Conservation (phyloP, 371 early-diverging fungal species). For the Saksenaea oblongispora region DNA sequence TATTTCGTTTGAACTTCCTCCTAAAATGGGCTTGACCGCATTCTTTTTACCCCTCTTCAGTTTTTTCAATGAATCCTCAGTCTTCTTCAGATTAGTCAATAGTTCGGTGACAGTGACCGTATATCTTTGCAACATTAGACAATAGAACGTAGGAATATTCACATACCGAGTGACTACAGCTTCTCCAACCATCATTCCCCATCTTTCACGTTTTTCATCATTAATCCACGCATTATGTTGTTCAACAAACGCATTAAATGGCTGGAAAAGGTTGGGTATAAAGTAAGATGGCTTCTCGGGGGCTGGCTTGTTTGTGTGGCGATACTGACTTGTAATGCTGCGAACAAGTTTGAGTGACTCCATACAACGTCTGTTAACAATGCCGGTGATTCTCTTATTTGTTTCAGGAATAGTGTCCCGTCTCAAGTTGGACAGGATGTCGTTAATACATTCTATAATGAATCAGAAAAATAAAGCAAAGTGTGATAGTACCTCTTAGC, state of each 20-base stretch:
- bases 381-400: constrained; percentile 42
- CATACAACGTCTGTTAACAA: constrained; percentile 55
- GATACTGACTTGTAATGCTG: constrained; percentile 54
- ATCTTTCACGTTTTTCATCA: constrained; percentile 16
- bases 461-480: background rate
- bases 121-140: constrained; percentile 19
- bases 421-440: constrained; percentile 22
- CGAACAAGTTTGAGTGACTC: constrained; percentile 50
- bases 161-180: constrained; percentile 35
- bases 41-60: constrained; percentile 39
- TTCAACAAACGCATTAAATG: constrained; percentile 48
- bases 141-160: background rate
- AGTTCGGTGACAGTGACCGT: constrained; percentile 26
- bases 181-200: constrained; percentile 34
- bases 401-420: constrained; percentile 39
- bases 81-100: constrained; percentile 27
- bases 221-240: constrained; percentile 27
- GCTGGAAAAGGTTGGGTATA: constrained; percentile 59
- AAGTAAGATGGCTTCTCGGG: constrained; percentile 67
- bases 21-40: constrained; percentile 11
- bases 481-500: constrained; percentile 29
- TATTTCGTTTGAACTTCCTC: constrained; percentile 1
- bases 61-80: constrained; percentile 34
- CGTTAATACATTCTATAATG: constrained; percentile 34
- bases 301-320: constrained; percentile 51